Evolutionary conservation across 441 rosid species (phyloP).

Genomic region (Pelargonium cotyledonis): DNA sequence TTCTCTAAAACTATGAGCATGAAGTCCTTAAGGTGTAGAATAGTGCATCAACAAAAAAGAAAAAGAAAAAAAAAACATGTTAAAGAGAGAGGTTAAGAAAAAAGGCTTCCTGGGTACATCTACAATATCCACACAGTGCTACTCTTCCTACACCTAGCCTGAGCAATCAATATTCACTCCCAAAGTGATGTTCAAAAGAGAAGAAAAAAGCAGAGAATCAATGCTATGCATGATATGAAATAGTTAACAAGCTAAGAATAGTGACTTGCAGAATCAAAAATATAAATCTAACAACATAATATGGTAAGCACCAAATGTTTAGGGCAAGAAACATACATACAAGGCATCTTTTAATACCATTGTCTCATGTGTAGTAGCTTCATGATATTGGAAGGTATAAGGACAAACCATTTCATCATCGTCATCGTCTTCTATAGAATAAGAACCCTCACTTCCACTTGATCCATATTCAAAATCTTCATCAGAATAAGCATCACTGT

Average conservation of each 20-base stretch:
- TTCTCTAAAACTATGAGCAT: too few species aligned
- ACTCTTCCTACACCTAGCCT: not conserved
- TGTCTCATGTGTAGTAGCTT: too few species aligned
- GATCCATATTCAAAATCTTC: constrained; percentile 49
- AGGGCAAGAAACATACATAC: not conserved
- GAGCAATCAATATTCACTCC: not conserved
- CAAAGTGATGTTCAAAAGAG: not conserved
- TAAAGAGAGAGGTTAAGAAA: not conserved
- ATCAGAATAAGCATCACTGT: constrained; percentile 39
- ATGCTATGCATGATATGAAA: not conserved
- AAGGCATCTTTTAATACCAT: not conserved
- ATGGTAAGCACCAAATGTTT: not conserved
- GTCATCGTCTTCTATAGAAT: constrained; percentile 34
- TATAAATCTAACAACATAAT: not conserved
- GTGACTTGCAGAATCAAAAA: not conserved
- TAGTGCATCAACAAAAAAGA: not conserved
- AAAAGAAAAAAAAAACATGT: not conserved
- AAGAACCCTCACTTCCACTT: constrained; percentile 32
- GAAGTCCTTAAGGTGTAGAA: not conserved
- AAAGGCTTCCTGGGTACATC: not conserved
- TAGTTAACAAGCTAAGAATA: not conserved
- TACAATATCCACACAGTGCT: not conserved
- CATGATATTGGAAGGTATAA: constrained; percentile 16
- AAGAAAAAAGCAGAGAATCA: not conserved
- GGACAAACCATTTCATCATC: constrained; percentile 41